Base-by-base conservation (phyloP, 495 filamentous ascomycete species). In the Glutinoglossum americanum region DNA sequence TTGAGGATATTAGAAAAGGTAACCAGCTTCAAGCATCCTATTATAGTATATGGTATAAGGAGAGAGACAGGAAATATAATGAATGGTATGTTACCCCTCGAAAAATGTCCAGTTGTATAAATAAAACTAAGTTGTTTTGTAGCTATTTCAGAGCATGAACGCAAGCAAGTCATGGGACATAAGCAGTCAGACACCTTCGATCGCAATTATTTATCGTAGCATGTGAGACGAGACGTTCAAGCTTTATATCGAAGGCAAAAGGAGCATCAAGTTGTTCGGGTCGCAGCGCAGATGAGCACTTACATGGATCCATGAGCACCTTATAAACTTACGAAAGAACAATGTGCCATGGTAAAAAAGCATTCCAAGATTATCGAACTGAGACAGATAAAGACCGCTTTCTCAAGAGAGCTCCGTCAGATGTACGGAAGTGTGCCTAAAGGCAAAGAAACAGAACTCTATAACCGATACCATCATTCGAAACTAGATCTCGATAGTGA, bases 121-220 rank as follows among this genome's bases (percentile, higher is more conserved):
- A 45, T 45, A 21, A 21, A 45, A 19, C 41, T 21, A 45, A 21
- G 17, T 37, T 54, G 5, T 54, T 32, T 30, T 32, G 11, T 32
- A 53, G 49, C 19, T 53, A 10, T 53, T 53, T 53, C 49, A 53
- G 49, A 53, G 49, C 49, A 53, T 25, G 28, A 53, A 53, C 37
- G 37, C 37, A 41, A 41, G 37, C 37, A 41, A 41, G 37, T 41
- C 15, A 41, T 41, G 37, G 37, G 37, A 41, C 37, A 41, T 13
- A 41, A 41, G 15, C 7, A 41, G 17, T 41, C 37, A 41, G 37
- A 41, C 15, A 41, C 37, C 37, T 41, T 41, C 37, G 37, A 41
- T 41, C 37, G 37, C 37, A 41, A 41, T 41, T 41, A 41, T 41
- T 41, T 41, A 41, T 41, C 41, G 13, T n/a, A 45, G 41, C 41